Conservation (phyloP, 2,329 filamentous ascomycete species). For the Fonsecaea pedrosoi region DNA sequence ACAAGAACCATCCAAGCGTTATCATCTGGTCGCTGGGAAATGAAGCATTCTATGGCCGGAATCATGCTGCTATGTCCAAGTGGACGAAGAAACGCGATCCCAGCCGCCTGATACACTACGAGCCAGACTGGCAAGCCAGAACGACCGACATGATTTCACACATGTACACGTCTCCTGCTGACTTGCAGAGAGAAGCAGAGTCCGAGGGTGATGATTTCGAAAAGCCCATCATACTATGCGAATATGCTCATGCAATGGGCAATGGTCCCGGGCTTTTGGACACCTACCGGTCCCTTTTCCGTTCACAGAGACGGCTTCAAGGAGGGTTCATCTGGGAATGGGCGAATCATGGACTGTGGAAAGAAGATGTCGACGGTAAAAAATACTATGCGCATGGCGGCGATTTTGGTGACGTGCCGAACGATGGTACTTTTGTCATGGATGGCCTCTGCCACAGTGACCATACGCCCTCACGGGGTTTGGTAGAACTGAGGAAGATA, state of each 20-base stretch:
- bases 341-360: constrained; percentile 64
- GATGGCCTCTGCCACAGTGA: constrained; percentile 63
- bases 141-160: constrained; percentile 70
- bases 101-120: constrained; percentile 69
- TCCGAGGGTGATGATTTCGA: constrained; percentile 53
- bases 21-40: constrained; percentile 78
- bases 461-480: constrained; percentile 63
- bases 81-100: constrained; percentile 66
- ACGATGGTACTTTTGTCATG: constrained; percentile 68
- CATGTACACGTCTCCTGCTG: constrained; percentile 64
- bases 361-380: constrained; percentile 45
- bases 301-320: constrained; percentile 65
- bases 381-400: constrained; percentile 66
- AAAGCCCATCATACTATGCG: constrained; percentile 54
- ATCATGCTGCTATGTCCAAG: constrained; percentile 72
- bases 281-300: constrained; percentile 71
- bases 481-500: constrained; percentile 64
- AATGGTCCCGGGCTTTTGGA: constrained; percentile 74
- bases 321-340: constrained; percentile 73
- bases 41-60: constrained; percentile 73
- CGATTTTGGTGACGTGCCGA: constrained; percentile 67
- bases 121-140: constrained; percentile 66
- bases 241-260: constrained; percentile 71
- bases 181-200: constrained; percentile 44
- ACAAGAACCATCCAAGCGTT: constrained; percentile 74